phyloP scores from a whole-genome alignment of 2,329 filamentous ascomycete genomes.

The Claviceps arundinis region DNA sequence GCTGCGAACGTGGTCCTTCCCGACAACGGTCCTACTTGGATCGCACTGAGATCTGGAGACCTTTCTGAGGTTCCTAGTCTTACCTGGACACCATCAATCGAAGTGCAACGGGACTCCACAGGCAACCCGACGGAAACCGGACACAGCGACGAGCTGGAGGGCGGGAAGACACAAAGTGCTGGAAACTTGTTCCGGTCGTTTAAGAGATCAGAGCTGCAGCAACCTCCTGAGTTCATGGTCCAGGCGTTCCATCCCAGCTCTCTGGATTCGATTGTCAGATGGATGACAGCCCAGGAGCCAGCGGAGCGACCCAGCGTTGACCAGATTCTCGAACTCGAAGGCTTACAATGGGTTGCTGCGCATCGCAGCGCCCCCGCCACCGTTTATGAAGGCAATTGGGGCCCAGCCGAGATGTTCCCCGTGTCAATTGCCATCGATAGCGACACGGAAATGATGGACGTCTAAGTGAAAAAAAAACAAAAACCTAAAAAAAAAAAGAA shows the following conservation, averaged over 20 bases:
- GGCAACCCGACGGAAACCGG: constrained; percentile 25
- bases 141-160: constrained; percentile 21
- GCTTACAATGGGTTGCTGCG: constrained; percentile 65
- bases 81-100: constrained; percentile 63
- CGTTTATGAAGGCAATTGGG: constrained; percentile 92
- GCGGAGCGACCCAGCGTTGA: constrained; percentile 58
- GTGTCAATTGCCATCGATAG: constrained; percentile 23
- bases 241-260: constrained; percentile 58
- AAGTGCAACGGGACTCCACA: constrained; percentile 59
- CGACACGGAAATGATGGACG: constrained; percentile 49
- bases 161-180: constrained; percentile 19
- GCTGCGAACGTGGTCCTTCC: constrained; percentile 88
- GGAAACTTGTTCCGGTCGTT: constrained; percentile 29
- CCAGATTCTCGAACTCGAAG: constrained; percentile 58
- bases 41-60: constrained; percentile 77
- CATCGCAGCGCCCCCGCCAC: constrained; percentile 81
- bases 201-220: constrained; percentile 35
- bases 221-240: constrained; percentile 83
- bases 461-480: constrained; percentile 22
- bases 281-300: constrained; percentile 75
- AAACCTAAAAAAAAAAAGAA: background rate
- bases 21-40: constrained; percentile 85
- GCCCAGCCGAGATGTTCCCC: constrained; percentile 48
- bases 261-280: constrained; percentile 70
- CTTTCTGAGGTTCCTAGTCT: constrained; percentile 79